Conservation (phyloP, 257 asterid species). For the Linderniella brevidens region DNA sequence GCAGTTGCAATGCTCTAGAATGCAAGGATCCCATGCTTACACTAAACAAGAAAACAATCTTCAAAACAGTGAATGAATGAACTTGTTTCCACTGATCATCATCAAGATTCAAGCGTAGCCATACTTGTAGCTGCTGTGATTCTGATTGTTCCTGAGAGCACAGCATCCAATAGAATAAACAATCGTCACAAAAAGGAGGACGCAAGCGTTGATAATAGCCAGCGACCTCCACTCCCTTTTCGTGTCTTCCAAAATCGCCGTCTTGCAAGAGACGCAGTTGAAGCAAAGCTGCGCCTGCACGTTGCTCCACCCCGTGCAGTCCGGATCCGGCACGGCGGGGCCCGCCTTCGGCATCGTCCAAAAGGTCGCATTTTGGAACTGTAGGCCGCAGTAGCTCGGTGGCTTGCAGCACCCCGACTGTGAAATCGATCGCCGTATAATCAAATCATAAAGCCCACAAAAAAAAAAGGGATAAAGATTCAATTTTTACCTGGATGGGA, state of each 20-base stretch:
- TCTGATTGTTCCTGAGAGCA: constrained; percentile 59
- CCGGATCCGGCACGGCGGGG: constrained; percentile 19
- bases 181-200: constrained; percentile 52
- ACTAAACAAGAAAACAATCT: too few relatives aligned
- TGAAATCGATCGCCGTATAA: not conserved
- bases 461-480: too few relatives aligned
- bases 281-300: constrained; percentile 40
- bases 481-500: constrained; percentile 73
- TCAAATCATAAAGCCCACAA: not conserved
- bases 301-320: constrained; percentile 45
- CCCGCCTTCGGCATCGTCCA: constrained; percentile 25
- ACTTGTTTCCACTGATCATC: too few relatives aligned
- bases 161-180: constrained; percentile 80
- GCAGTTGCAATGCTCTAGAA: too few relatives aligned
- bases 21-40: too few relatives aligned
- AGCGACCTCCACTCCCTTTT: constrained; percentile 65
- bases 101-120: too few relatives aligned
- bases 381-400: constrained; percentile 47
- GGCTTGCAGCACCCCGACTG: constrained; percentile 99
- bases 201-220: constrained; percentile 43
- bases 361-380: constrained; percentile 50
- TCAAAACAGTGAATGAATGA: too few relatives aligned
- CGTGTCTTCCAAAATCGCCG: constrained; percentile 66
- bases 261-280: constrained; percentile 62
- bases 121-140: constrained; percentile 15